Evolutionary conservation across 2,329 filamentous ascomycete genomes (phyloP).

Genomic region (Chrysoporthe deuterocubensis): DNA sequence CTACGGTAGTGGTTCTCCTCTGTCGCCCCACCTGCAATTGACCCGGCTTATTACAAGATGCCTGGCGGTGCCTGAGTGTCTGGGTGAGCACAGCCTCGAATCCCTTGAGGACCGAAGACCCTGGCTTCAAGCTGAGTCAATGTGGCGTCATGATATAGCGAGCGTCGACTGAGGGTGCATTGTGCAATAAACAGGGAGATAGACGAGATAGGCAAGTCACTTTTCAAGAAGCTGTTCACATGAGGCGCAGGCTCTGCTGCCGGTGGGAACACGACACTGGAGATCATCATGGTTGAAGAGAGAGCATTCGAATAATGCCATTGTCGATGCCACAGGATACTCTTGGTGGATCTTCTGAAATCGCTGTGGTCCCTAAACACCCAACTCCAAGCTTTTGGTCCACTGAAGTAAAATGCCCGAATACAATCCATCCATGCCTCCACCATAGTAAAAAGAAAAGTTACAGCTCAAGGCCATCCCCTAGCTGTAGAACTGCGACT

Average conservation of each 20-base stretch:
- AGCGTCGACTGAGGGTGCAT: neutral
- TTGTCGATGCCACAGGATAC: neutral
- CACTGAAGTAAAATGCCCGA: neutral
- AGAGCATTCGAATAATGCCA: neutral
- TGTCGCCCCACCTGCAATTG: neutral
- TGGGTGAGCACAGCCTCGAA: neutral
- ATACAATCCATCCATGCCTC: neutral
- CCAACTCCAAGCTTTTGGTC: constrained; percentile 29
- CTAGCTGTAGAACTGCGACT: constrained; percentile 62
- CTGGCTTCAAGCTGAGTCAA: neutral
- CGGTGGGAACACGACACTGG: neutral
- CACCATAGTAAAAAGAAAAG: neutral
- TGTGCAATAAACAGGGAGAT: too few relatives aligned
- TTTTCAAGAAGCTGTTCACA: neutral
- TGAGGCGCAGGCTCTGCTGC: neutral
- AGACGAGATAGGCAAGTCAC: neutral
- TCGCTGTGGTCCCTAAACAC: constrained; percentile 18
- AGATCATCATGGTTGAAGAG: neutral
- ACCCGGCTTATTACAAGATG: neutral
- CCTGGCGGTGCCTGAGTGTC: neutral
- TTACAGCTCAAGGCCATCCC: neutral
- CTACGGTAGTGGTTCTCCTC: too few relatives aligned
- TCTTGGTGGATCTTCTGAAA: neutral
- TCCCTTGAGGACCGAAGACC: too few relatives aligned
- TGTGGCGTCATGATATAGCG: neutral